Percentiles rank a stretch among this genome's conserved stretches.
Evolutionary conservation across 352 stramenopile species (phyloP).

Genomic region (Globisporangium rhizosaccharum): DNA sequence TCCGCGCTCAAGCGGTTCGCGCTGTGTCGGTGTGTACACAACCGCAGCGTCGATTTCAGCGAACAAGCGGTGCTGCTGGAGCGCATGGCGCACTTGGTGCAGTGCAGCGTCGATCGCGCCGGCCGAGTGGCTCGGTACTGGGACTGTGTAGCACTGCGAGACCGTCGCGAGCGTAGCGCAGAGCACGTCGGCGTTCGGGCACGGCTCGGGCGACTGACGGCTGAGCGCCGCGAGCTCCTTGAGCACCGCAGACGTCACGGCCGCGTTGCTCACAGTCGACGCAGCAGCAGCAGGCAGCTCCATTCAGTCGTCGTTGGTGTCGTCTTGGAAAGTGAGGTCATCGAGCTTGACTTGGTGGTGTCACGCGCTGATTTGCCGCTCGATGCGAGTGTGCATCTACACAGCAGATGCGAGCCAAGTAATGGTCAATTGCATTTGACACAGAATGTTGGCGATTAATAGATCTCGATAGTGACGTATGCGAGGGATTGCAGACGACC

Average conservation of each 20-base stretch:
- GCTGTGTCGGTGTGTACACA: conserved; percentile 21
- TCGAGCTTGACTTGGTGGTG: not conserved
- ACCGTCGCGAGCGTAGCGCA: conserved; percentile 29
- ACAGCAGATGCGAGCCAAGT: not conserved
- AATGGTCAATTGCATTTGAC: not conserved
- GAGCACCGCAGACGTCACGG: conserved; percentile 9
- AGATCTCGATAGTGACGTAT: not conserved
- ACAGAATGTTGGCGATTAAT: not conserved
- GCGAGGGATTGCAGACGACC: not conserved
- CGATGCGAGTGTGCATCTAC: not conserved
- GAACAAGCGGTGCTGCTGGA: conserved; percentile 41
- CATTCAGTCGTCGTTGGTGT: not conserved
- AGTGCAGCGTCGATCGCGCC: conserved; percentile 34
- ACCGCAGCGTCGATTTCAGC: conserved; percentile 4
- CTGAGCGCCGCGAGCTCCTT: conserved; percentile 14
- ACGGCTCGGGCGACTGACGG: conserved; percentile 4
- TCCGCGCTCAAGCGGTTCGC: conserved; percentile 25
- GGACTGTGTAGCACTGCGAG: conserved; percentile 41
- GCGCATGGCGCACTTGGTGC: conserved; percentile 26
- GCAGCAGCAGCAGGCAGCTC: not conserved
- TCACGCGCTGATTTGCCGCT: not conserved
- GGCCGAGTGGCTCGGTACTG: conserved; percentile 31
- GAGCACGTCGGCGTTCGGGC: conserved; percentile 29
- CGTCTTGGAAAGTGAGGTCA: not conserved
- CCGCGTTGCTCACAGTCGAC: conserved; percentile 3